Evolutionary conservation across 805 yeast genomes (phyloP).

Genomic region (Blastobotrys peoriensis): DNA sequence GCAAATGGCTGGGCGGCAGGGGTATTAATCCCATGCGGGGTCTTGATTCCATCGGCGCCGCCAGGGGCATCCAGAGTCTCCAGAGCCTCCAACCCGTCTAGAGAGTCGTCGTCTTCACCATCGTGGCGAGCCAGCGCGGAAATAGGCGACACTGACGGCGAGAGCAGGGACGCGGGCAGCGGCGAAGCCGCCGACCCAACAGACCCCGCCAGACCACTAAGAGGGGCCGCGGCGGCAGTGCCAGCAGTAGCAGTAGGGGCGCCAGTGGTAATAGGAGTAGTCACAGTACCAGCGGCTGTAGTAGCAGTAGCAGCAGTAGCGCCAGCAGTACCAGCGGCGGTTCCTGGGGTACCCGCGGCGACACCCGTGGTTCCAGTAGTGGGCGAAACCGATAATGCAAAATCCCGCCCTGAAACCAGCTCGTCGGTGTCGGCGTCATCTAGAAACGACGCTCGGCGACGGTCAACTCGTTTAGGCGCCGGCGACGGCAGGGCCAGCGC

Average conservation of each 20-base stretch:
- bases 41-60: conserved; percentile 6
- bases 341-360: background rate
- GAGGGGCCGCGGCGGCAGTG: conserved; percentile 3
- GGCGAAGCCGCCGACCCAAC: conserved; percentile 7
- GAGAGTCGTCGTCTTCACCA: background rate
- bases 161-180: conserved; percentile 22
- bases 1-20: background rate
- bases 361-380: background rate
- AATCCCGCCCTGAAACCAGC: too few relatives aligned
- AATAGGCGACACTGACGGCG: conserved; percentile 25
- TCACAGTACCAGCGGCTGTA: conserved; percentile 2
- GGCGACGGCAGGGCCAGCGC: background rate
- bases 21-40: conserved; percentile 1
- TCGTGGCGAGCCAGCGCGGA: background rate
- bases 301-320: conserved; percentile 3
- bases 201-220: conserved; percentile 8
- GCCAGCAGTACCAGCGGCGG: conserved; percentile 1
- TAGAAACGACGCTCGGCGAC: background rate
- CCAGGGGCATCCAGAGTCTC: background rate
- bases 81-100: conserved; percentile 1
- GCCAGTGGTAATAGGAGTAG: background rate
- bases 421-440: background rate
- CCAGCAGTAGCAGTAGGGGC: conserved; percentile 5
- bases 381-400: background rate
- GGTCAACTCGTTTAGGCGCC: background rate